Evolutionary conservation across 73 alveolate genomes (phyloP).

Genomic region (Paramecium tetraurelia): DNA sequence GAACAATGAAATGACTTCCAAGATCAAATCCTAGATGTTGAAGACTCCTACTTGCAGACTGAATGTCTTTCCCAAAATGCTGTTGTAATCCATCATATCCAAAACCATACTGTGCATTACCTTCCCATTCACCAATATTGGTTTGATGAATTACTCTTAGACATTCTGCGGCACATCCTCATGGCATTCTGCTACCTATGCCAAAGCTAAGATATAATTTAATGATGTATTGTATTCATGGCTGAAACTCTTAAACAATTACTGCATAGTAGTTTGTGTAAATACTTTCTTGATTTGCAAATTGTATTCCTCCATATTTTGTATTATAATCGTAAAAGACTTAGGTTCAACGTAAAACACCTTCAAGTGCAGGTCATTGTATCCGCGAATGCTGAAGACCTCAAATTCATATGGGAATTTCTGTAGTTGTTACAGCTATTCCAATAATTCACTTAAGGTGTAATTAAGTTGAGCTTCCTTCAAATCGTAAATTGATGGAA

Average conservation of each 20-base stretch:
- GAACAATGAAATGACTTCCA: neutral
- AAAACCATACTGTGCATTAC: constrained; percentile 29
- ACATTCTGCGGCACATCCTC: neutral
- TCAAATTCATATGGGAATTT: constrained; percentile 21
- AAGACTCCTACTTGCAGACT: neutral
- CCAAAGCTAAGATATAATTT: constrained; percentile 44
- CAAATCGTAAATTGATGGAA: neutral
- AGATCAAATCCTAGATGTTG: neutral
- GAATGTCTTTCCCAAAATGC: constrained; percentile 3
- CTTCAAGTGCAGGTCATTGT: neutral
- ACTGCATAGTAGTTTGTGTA: neutral
- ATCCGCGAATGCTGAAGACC: neutral
- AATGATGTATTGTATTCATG: constrained; percentile 45
- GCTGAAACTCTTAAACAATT: constrained; percentile 13
- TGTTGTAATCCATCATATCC: constrained; percentile 40
- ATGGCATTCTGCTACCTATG: constrained; percentile 8
- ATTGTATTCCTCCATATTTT: constrained; percentile 18
- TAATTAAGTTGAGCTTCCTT: neutral
- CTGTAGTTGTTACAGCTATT: neutral
- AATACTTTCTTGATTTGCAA: neutral
- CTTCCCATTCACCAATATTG: neutral
- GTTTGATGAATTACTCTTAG: neutral
- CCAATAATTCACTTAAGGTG: neutral
- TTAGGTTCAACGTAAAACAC: neutral
- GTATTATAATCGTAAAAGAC: neutral